Evolutionary conservation across 2,329 filamentous ascomycete species (phyloP).

Genomic region (Furcasterigmium furcatum): DNA sequence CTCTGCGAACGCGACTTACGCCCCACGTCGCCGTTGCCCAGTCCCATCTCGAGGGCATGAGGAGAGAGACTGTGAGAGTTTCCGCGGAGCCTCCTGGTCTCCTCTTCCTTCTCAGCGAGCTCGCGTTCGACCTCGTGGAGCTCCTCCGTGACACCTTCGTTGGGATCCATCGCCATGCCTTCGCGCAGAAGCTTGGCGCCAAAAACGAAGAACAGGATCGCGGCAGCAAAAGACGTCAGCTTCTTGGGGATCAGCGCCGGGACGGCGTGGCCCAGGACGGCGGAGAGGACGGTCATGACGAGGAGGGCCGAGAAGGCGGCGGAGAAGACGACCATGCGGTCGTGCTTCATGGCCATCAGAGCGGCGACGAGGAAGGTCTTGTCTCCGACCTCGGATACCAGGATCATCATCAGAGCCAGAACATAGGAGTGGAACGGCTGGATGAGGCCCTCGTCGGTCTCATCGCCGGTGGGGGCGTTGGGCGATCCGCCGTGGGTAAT

Average conservation of each 20-base stretch:
- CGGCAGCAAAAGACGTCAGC: constrained; percentile 85
- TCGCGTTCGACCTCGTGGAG: constrained; percentile 97
- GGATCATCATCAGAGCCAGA: constrained; percentile 93
- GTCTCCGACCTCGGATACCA: constrained; percentile 95
- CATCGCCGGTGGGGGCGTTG: constrained; percentile 23
- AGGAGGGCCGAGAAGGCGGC: constrained; percentile 90
- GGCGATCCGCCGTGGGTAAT: constrained; percentile 28
- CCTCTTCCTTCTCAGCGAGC: constrained; percentile 88
- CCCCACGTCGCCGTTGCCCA: constrained; percentile 34
- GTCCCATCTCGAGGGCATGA: constrained; percentile 77
- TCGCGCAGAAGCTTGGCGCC: constrained; percentile 81
- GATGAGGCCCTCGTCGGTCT: constrained; percentile 60
- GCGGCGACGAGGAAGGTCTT: constrained; percentile 98
- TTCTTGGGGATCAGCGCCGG: constrained; percentile 85
- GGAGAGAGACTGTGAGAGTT: constrained; percentile 64
- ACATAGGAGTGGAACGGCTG: constrained; percentile 84
- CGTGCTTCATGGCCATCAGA: constrained; percentile 98
- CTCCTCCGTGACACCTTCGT: constrained; percentile 91
- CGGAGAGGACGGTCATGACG: constrained; percentile 92
- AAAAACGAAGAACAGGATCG: constrained; percentile 84
- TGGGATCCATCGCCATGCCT: constrained; percentile 81
- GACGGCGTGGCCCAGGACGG: constrained; percentile 86
- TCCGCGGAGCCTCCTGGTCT: constrained; percentile 55
- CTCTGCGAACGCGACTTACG: constrained; percentile 71
- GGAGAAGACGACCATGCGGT: constrained; percentile 87